Conservation (phyloP, 2,329 filamentous ascomycete genomes). For the Fusarium illudens region DNA sequence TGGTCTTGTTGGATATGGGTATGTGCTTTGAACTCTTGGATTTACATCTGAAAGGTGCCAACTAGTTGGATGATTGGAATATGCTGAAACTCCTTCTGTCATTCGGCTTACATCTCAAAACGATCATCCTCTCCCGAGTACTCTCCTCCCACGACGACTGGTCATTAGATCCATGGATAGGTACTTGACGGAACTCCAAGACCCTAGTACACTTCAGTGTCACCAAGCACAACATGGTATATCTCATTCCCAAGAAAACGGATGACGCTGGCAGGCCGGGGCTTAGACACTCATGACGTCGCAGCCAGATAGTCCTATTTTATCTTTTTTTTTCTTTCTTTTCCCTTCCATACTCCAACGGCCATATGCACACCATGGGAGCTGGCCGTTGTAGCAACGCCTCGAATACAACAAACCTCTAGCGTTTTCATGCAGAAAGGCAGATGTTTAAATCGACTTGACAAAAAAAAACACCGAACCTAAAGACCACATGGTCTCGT, state of each 20-base stretch:
- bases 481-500: background rate
- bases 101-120: background rate
- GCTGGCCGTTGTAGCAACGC: slow-evolving; percentile 11
- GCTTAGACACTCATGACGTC: slow-evolving; percentile 22
- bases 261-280: slow-evolving; percentile 29
- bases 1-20: background rate
- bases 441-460: background rate
- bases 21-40: background rate
- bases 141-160: background rate
- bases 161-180: background rate
- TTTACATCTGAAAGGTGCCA: background rate
- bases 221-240: slow-evolving; percentile 2
- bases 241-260: slow-evolving; percentile 5
- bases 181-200: background rate
- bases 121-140: background rate
- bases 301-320: background rate
- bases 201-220: background rate
- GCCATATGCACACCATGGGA: slow-evolving; percentile 2
- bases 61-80: background rate
- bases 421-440: background rate
- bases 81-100: background rate
- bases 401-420: background rate
- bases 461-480: background rate
- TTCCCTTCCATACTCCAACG: slow-evolving; percentile 17
- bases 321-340: background rate